These are phyloP conservation scores for Tricholoma sp. DNA, from an alignment of 768 basidiomycete genomes.

Conservation along the genomic window DNA sequence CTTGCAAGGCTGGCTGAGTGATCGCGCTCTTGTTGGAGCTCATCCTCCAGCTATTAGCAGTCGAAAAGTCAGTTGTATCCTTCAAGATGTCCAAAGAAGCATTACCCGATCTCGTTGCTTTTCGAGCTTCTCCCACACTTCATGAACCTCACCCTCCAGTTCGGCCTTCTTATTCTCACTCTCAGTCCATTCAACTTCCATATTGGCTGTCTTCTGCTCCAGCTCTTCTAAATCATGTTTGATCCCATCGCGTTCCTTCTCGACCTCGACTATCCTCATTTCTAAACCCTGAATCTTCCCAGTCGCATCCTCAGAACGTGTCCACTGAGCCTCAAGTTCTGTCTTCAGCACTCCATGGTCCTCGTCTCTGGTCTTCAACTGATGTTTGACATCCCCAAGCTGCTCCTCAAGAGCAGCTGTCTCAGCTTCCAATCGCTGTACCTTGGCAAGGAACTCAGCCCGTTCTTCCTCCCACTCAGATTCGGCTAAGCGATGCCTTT, in stretches of 20 bases:
- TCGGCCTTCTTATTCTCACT: slow-evolving; percentile 50
- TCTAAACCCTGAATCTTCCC: slow-evolving; percentile 40
- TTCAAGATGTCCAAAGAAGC: slow-evolving; percentile 1
- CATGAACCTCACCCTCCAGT: slow-evolving; percentile 51
- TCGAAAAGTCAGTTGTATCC: not conserved
- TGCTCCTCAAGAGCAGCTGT: slow-evolving; percentile 40
- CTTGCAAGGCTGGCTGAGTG: slow-evolving; percentile 42
- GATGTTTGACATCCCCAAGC: slow-evolving; percentile 34
- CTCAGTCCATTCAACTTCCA: slow-evolving; percentile 55
- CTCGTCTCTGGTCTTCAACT: slow-evolving; percentile 37
- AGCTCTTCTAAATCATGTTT: slow-evolving; percentile 36
- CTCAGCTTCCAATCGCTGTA: slow-evolving; percentile 40
- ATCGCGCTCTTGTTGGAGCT: slow-evolving; percentile 49
- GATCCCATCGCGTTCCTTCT: slow-evolving; percentile 36
- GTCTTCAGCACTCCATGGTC: slow-evolving; percentile 45
- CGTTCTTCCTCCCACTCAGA: slow-evolving; percentile 49
- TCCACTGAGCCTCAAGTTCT: slow-evolving; percentile 72
- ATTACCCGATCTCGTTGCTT: slow-evolving; percentile 52
- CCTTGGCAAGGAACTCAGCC: slow-evolving; percentile 35
- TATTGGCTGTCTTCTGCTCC: slow-evolving; percentile 35
- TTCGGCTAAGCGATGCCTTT: slow-evolving; percentile 36
- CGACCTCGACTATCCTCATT: slow-evolving; percentile 29
- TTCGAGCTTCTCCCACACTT: slow-evolving; percentile 51
- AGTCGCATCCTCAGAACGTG: slow-evolving; percentile 50
- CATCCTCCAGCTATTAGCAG: slow-evolving; percentile 42